phyloP scores from a whole-genome alignment of 306 rosid species.

The Fagus crenata region DNA sequence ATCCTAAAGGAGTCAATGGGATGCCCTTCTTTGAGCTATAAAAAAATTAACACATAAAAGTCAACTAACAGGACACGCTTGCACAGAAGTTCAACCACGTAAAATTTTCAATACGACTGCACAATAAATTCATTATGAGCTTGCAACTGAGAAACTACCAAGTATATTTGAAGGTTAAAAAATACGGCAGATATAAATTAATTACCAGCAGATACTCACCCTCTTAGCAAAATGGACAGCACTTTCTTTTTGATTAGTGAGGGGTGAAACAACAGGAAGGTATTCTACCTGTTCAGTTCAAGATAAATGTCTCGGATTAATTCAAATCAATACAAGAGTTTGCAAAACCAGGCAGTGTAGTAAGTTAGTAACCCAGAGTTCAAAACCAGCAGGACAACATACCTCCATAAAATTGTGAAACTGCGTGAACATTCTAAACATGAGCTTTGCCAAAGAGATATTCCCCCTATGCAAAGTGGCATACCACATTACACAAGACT shows the following conservation, averaged over 20 bases:
- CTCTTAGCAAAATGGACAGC: conserved; percentile 65
- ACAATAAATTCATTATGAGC: neutral
- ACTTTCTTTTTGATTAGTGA: conserved; percentile 67
- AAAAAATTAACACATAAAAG: neutral
- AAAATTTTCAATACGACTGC: neutral
- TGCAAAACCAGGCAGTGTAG: conserved; percentile 1
- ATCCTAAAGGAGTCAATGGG: no score
- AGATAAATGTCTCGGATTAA: conserved; percentile 22
- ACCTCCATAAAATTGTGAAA: conserved; percentile 97
- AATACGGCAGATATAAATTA: conserved; percentile 10
- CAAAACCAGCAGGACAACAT: conserved; percentile 17
- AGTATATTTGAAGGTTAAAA: conserved; percentile 13
- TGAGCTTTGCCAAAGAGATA: conserved; percentile 74
- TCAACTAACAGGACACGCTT: neutral
- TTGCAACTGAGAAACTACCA: neutral
- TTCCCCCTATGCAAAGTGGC: conserved; percentile 62
- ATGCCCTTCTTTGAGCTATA: neutral
- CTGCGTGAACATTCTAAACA: conserved; percentile 95
- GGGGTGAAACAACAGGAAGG: conserved; percentile 81
- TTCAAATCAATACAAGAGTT: conserved; percentile 13
- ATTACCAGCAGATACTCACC: conserved; percentile 53
- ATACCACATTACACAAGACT: conserved; percentile 19
- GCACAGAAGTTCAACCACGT: neutral
- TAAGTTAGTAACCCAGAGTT: neutral
- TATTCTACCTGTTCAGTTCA: conserved; percentile 79